A percentile compares a stretch with the other conserved stretches of the same genome.
Evolutionary conservation across 73 alveolate species (phyloP).

Genomic region (Symbiodinium pilosum): DNA sequence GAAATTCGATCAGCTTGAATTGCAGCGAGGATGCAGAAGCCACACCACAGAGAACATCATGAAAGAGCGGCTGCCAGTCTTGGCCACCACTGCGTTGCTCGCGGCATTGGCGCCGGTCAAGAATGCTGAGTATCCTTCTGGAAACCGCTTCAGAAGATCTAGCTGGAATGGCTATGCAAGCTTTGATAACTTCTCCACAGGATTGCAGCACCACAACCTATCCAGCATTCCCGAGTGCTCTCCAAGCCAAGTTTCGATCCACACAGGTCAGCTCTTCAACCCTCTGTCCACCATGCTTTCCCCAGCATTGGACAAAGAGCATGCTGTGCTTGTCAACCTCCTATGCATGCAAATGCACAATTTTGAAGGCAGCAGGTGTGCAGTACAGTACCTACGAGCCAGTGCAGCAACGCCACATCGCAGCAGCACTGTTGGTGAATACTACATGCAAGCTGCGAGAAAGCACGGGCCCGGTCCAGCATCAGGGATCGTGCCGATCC

Average conservation of each 20-base stretch:
- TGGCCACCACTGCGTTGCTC: background rate
- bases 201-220: background rate
- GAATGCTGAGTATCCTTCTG: background rate
- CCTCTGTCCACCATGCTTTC: background rate
- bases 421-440: background rate
- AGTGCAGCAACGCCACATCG: background rate
- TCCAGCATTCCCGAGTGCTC: background rate
- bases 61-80: background rate
- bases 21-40: background rate
- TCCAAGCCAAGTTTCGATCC: background rate
- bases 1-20: too few relatives aligned
- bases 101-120: background rate
- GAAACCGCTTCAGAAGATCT: too few relatives aligned
- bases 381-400: background rate
- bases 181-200: too few relatives aligned
- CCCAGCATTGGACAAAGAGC: background rate
- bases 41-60: background rate
- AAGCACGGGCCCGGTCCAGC: background rate
- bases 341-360: too few relatives aligned
- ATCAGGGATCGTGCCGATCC: background rate
- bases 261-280: background rate
- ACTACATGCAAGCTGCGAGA: background rate
- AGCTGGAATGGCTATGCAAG: background rate
- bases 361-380: too few relatives aligned
- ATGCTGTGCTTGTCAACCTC: background rate